Conservation (phyloP, 768 basidiomycete genomes). For the Leccinum fibrillosum region DNA sequence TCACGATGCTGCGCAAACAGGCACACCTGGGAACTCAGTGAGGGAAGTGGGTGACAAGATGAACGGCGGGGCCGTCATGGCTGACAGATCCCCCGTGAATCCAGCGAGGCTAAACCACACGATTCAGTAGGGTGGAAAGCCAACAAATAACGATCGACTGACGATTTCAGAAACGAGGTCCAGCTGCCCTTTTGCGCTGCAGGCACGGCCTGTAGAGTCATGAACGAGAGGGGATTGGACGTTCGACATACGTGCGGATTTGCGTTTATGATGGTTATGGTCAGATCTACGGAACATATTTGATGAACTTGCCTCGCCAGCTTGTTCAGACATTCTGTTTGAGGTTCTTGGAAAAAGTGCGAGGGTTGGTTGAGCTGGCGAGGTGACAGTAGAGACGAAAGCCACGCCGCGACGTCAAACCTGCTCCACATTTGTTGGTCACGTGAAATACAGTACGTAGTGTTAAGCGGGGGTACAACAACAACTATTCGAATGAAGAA, state of each 20-base stretch:
- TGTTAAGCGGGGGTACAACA: not conserved
- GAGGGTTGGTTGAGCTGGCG: conserved; percentile 9
- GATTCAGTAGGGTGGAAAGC: conserved; percentile 1
- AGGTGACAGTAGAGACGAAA: conserved; percentile 11
- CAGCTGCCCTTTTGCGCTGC: conserved; percentile 82
- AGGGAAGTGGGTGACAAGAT: conserved; percentile 89
- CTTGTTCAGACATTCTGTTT: conserved; percentile 37
- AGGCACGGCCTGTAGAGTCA: conserved; percentile 60
- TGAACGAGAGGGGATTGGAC: conserved; percentile 17
- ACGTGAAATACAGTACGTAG: conserved; percentile 15
- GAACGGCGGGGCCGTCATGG: conserved; percentile 84
- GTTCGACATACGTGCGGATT: conserved; percentile 37
- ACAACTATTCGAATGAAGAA: conserved; percentile 4
- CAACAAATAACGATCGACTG: conserved; percentile 28
- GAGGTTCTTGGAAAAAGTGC: not conserved
- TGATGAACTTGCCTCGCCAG: conserved; percentile 37
- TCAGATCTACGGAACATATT: conserved; percentile 22
- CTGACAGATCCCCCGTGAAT: conserved; percentile 84
- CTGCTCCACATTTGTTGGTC: conserved; percentile 6
- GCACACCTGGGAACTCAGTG: conserved; percentile 85
- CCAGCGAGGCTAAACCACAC: conserved; percentile 61
- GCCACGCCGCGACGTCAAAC: not conserved
- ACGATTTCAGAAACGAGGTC: conserved; percentile 92
- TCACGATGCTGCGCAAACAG: not conserved
- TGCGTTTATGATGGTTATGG: conserved; percentile 21